Percentiles rank a stretch among this genome's conserved stretches.
phyloP scores from a whole-genome alignment of 2,329 filamentous ascomycete genomes.

The Byssochlamys sp. region DNA sequence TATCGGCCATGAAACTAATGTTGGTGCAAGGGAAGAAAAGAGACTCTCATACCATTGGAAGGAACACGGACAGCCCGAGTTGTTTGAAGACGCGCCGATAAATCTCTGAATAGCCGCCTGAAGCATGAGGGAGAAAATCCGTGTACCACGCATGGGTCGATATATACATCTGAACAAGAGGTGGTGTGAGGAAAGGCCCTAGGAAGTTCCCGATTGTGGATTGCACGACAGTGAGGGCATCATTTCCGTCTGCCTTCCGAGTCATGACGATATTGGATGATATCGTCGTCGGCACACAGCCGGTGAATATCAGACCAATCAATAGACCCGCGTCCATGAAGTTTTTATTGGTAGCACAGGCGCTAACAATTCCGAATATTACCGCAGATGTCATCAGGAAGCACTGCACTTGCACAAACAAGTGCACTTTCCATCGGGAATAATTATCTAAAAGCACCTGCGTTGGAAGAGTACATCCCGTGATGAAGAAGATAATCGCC shows the following conservation, averaged over 20 bases:
- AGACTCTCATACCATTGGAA: constrained; percentile 39
- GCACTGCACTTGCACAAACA: constrained; percentile 54
- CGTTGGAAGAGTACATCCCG: constrained; percentile 54
- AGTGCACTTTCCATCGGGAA: constrained; percentile 53
- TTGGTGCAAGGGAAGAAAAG: neutral
- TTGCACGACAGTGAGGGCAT: constrained; percentile 51
- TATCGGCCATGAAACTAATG: neutral
- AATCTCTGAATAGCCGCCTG: constrained; percentile 45
- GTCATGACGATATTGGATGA: constrained; percentile 61
- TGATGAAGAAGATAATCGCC: constrained; percentile 56
- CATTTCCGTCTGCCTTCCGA: constrained; percentile 52
- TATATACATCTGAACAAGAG: constrained; percentile 53
- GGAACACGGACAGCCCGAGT: constrained; percentile 52
- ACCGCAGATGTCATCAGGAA: constrained; percentile 53
- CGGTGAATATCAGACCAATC: constrained; percentile 52
- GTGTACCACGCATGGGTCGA: constrained; percentile 43
- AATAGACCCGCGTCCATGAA: constrained; percentile 53
- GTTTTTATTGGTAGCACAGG: constrained; percentile 32
- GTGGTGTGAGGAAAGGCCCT: constrained; percentile 53
- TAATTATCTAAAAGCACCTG: constrained; percentile 48
- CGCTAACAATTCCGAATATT: constrained; percentile 43
- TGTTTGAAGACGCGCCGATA: constrained; percentile 55
- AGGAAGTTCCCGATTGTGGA: constrained; percentile 57
- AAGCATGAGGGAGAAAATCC: constrained; percentile 42
- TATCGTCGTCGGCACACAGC: constrained; percentile 56